Evolutionary conservation across 805 yeast genomes (phyloP).

Genomic region (Saccharomycopsis fibuligera): DNA sequence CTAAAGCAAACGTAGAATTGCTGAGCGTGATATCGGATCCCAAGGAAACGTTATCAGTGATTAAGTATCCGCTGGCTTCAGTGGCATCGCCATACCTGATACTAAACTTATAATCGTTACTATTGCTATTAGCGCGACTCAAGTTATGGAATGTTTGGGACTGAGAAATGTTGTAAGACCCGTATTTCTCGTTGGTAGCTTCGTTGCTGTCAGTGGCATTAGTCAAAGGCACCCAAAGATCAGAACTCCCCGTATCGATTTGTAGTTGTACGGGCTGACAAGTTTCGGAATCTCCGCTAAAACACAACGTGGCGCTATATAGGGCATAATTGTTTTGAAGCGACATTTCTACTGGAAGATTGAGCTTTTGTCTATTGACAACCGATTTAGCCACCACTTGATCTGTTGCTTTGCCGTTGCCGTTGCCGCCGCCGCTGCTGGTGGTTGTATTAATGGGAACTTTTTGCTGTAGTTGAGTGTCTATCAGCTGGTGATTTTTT

Average conservation of each 20-base stretch:
- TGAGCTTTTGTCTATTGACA: too few relatives aligned
- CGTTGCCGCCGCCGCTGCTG: too few relatives aligned
- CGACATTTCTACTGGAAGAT: too few relatives aligned
- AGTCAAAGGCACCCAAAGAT: constrained; percentile 14
- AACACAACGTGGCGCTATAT: too few relatives aligned
- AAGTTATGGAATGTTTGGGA: constrained; percentile 21
- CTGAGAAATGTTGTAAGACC: not conserved
- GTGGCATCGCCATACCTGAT: constrained; percentile 15
- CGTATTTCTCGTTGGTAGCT: not conserved
- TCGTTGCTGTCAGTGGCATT: not conserved
- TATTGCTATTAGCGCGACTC: not conserved
- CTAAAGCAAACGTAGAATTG: constrained; percentile 13
- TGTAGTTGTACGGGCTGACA: constrained; percentile 10
- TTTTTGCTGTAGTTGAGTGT: too few relatives aligned
- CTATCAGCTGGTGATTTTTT: too few relatives aligned
- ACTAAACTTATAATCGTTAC: constrained; percentile 2
- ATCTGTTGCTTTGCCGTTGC: too few relatives aligned
- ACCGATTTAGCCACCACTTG: too few relatives aligned
- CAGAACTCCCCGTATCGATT: constrained; percentile 19
- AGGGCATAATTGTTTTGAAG: too few relatives aligned
- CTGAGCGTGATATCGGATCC: constrained; percentile 5
- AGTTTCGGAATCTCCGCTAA: constrained; percentile 12
- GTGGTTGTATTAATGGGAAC: too few relatives aligned
- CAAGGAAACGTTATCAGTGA: constrained; percentile 3
- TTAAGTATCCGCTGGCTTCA: constrained; percentile 9